These are phyloP conservation scores for Parachlorella kessleri DNA, from an alignment of 139 green algal genomes.

Conservation along the genomic window DNA sequence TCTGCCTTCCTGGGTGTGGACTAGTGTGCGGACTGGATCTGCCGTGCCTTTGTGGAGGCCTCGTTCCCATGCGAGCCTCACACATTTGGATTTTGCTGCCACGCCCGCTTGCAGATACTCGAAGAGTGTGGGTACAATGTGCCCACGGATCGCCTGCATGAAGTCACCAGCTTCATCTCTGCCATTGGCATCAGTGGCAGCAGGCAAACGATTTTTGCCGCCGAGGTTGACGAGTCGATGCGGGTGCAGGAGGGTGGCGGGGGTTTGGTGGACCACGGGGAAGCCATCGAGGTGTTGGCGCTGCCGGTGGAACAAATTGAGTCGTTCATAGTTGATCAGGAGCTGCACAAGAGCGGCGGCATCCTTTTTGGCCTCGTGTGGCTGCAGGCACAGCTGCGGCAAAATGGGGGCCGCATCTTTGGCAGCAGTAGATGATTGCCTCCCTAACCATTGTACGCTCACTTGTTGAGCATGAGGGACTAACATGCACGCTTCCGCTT, in stretches of 20 bases:
- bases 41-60: background rate
- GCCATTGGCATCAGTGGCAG: slow-evolving; percentile 59
- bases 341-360: slow-evolving; percentile 61
- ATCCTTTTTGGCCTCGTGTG: slow-evolving; percentile 80
- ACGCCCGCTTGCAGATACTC: slow-evolving; percentile 47
- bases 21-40: too few relatives aligned
- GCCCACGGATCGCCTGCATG: slow-evolving; percentile 38
- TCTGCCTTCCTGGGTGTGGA: too few relatives aligned
- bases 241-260: slow-evolving; percentile 45
- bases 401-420: slow-evolving; percentile 2
- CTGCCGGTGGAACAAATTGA: slow-evolving; percentile 59
- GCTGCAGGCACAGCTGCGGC: slow-evolving; percentile 28
- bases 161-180: slow-evolving; percentile 51
- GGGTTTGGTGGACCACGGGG: slow-evolving; percentile 61
- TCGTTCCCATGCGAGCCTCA: background rate
- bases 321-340: slow-evolving; percentile 64
- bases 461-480: background rate
- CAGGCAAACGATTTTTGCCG: slow-evolving; percentile 69
- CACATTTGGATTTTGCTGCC: too few relatives aligned
- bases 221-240: slow-evolving; percentile 74
- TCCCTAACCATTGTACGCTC: background rate
- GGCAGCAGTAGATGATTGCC: background rate
- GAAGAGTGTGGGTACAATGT: slow-evolving; percentile 76
- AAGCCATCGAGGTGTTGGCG: slow-evolving; percentile 89
- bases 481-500: background rate